These are phyloP conservation scores for Eimeria praecox DNA, from an alignment of 169 alveolate species.

Conservation along the genomic window DNA sequence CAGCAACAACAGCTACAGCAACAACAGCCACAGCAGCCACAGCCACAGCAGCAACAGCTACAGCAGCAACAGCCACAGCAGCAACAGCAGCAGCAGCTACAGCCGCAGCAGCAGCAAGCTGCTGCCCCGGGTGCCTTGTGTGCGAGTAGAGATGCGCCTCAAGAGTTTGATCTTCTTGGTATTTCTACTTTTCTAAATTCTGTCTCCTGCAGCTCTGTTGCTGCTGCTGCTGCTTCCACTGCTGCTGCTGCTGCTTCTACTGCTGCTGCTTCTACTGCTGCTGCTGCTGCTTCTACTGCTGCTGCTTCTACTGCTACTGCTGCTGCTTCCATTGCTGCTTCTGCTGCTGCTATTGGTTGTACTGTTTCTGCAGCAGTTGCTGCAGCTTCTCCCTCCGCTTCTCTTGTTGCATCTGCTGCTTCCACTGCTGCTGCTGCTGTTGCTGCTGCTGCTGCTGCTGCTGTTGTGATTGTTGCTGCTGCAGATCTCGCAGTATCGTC, in stretches of 20 bases:
- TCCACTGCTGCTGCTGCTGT: neutral
- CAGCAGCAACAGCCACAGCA: constrained; percentile 52
- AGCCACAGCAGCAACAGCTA: constrained; percentile 7
- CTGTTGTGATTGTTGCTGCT: constrained; percentile 13
- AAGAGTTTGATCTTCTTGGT: too few species aligned
- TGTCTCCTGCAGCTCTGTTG: too few species aligned
- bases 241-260: constrained; percentile 1
- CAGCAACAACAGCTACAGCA: neutral
- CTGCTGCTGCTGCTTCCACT: too few species aligned
- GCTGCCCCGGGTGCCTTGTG: neutral
- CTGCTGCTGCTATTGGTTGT: constrained; percentile 9
- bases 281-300: neutral
- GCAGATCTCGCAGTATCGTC: neutral
- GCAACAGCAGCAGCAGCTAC: constrained; percentile 25
- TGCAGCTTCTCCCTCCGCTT: neutral
- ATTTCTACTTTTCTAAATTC: too few species aligned
- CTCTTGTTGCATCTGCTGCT: constrained; percentile 11
- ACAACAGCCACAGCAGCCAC: neutral
- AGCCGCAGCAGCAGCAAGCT: constrained; percentile 11
- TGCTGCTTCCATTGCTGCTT: neutral
- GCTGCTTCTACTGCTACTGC: constrained; percentile 7
- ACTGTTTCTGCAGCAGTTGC: constrained; percentile 3
- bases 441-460: constrained; percentile 1
- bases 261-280: constrained; percentile 3
- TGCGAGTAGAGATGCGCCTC: too few species aligned